Percentiles rank a stretch among this genome's conserved stretches.
These are phyloP conservation scores for Puccinia polysora DNA, from an alignment of 1,284 basidiomycete genomes.

Conservation along the genomic window DNA sequence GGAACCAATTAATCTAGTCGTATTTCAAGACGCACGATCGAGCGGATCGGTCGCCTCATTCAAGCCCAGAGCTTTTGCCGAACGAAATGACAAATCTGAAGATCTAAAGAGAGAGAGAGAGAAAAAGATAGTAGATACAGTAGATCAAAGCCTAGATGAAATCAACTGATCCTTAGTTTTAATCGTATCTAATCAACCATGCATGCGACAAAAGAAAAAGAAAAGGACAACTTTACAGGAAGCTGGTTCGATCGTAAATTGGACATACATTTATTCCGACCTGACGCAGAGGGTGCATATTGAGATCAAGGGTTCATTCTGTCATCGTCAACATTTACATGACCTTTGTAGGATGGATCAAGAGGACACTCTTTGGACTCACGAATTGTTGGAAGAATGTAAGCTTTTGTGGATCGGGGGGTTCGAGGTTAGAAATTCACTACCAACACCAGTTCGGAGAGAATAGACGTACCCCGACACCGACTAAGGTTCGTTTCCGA, in stretches of 20 bases:
- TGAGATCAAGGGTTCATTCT: too few relatives aligned
- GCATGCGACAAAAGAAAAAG: not conserved
- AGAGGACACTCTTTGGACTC: not conserved
- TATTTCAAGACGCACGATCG: too few relatives aligned
- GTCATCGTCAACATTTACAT: too few relatives aligned
- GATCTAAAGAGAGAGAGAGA: not conserved
- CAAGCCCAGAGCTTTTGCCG: too few relatives aligned
- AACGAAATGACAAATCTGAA: too few relatives aligned
- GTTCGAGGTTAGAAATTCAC: too few relatives aligned
- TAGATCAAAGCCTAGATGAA: conserved; percentile 39
- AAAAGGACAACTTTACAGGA: not conserved
- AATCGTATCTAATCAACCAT: not conserved
- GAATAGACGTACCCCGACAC: conserved; percentile 48
- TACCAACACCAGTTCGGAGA: not conserved
- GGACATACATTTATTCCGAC: conserved; percentile 13
- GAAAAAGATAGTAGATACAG: conserved; percentile 6
- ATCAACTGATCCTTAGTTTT: not conserved
- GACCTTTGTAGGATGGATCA: not conserved
- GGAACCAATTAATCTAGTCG: too few relatives aligned
- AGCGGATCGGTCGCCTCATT: too few relatives aligned
- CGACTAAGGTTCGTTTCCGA: conserved; percentile 40
- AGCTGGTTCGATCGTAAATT: too few relatives aligned
- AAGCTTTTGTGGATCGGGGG: too few relatives aligned
- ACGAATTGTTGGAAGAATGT: conserved; percentile 47
- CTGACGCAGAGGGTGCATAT: not conserved